A percentile compares a stretch with the other conserved stretches of the same genome.
These are phyloP conservation scores for Backusella tarrabulga DNA, from an alignment of 192 early-diverging fungal genomes.

Conservation along the genomic window DNA sequence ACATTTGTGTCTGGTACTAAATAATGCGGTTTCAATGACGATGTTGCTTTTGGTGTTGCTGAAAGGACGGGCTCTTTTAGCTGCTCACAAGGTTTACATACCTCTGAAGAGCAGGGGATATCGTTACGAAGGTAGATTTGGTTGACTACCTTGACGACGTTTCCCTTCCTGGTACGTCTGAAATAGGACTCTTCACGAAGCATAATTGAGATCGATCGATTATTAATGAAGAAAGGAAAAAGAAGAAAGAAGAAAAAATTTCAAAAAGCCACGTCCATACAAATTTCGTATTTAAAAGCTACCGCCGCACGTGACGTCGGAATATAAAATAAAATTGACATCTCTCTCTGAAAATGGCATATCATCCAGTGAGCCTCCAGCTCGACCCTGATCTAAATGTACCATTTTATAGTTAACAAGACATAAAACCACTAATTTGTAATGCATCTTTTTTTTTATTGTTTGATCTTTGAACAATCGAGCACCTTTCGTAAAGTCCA, in stretches of 20 bases:
- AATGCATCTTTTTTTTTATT: too few relatives aligned
- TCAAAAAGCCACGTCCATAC: background rate
- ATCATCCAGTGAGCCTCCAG: too few relatives aligned
- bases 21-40: slow-evolving; percentile 62
- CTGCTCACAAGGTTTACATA: slow-evolving; percentile 56
- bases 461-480: too few relatives aligned
- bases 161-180: slow-evolving; percentile 89
- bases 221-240: background rate
- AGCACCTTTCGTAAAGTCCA: too few relatives aligned
- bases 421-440: too few relatives aligned
- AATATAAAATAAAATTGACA: too few relatives aligned
- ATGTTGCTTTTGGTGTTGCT: slow-evolving; percentile 49
- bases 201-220: slow-evolving; percentile 12
- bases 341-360: too few relatives aligned
- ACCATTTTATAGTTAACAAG: too few relatives aligned
- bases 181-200: slow-evolving; percentile 84
- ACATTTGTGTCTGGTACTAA: slow-evolving; percentile 97
- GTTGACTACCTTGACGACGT: slow-evolving; percentile 90
- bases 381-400: too few relatives aligned
- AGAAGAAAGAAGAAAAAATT: slow-evolving; percentile 7
- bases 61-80: slow-evolving; percentile 42
- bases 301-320: background rate
- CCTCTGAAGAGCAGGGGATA: slow-evolving; percentile 76
- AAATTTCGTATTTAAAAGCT: background rate
- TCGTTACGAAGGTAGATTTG: slow-evolving; percentile 98